Base-by-base conservation (phyloP, 306 rosid genomes). In the Begonia masoniana region DNA sequence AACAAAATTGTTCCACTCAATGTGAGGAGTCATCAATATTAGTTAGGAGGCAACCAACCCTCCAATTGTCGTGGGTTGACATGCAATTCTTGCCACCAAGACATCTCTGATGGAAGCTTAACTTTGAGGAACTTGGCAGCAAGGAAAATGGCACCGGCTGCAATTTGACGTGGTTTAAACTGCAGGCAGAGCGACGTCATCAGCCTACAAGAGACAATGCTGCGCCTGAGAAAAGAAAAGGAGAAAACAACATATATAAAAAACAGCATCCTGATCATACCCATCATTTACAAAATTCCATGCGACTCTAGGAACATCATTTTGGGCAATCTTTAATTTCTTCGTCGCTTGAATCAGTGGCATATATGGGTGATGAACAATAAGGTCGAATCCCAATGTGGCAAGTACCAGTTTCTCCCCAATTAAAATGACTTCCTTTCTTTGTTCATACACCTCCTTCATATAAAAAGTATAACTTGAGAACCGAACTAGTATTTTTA, bases 221-320 rank as follows among this genome's bases (percentile, higher is more conserved):
- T 53, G 62, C 62, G 23, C 41, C 43, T 39, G 47, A 35, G 62
- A 69, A 55, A 53, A 62, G 35, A 26, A 26, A 31, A 31, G 3
- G 39, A 31, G 9, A 31, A 31, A 31, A 31, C 39, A 31, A 1
- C 39, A 31, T 31, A 31, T 5, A 31, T 4, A 31, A 31, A 31
- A 6, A 31, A 31, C 39, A 31, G 39, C 39, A 5, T 31, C 39
- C 39, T 31, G 39, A 39, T 49, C 63, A 53, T 69, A 78, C 80
- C 78, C 71, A 45, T 71, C 84, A 47, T 71, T 78, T 12, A 78
- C 67, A 68, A 70, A 78, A 68, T 74, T 78, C 80, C 79, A 74
- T 10, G 84, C 84, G 21, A 68, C 69, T 69, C 65, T 68, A 10
- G 69, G 67, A 61, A 78, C 77, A 53, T 94, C 94, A 48, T 60